Conservation (phyloP, 768 basidiomycete genomes). For the Agaricus subrufescens region DNA sequence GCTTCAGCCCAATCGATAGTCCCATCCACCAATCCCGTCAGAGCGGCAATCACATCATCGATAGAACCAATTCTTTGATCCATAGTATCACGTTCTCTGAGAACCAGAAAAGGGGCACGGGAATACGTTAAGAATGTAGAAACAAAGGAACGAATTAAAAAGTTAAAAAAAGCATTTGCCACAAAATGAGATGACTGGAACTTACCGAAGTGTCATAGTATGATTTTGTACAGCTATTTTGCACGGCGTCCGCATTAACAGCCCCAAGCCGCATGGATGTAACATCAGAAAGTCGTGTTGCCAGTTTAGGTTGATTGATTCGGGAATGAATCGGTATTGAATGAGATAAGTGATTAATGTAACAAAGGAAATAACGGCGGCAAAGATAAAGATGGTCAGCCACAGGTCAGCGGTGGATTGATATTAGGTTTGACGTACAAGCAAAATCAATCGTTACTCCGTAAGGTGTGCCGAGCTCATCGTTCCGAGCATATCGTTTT, state of each 20-base stretch:
- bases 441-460: conserved; percentile 97
- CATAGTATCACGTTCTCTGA: conserved; percentile 91
- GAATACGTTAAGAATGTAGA: too few relatives aligned
- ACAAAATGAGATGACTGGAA: conserved; percentile 14
- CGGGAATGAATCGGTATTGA: not conserved
- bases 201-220: conserved; percentile 91
- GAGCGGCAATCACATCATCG: conserved; percentile 81
- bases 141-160: too few relatives aligned
- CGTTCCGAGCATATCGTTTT: conserved; percentile 95
- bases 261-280: too few relatives aligned
- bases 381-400: not conserved
- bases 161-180: too few relatives aligned
- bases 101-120: conserved; percentile 8
- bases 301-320: too few relatives aligned
- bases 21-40: conserved; percentile 76
- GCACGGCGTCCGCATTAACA: not conserved
- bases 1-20: conserved; percentile 76
- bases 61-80: conserved; percentile 87
- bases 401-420: not conserved
- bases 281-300: too few relatives aligned
- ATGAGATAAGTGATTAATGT: not conserved
- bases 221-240: conserved; percentile 78
- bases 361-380: not conserved
- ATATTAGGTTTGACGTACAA: conserved; percentile 29
- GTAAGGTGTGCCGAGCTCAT: conserved; percentile 97